Percentiles rank a stretch among this genome's conserved stretches.
Conservation (phyloP, 768 basidiomycete species). For the Lentinus tigrinus region DNA sequence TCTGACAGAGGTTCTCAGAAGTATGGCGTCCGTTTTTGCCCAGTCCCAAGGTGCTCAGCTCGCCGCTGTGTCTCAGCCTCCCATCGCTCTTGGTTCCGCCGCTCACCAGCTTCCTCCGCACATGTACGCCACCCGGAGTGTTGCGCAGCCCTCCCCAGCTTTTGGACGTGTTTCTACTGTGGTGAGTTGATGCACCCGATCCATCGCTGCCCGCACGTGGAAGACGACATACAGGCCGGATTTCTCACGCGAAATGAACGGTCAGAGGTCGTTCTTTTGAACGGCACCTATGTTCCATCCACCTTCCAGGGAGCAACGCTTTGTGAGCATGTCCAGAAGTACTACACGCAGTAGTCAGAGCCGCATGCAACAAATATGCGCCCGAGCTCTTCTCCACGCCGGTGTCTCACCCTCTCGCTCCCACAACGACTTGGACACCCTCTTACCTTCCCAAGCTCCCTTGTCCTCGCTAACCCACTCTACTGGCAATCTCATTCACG, state of each 20-base stretch:
- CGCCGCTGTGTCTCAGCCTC: not conserved
- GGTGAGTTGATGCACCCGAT: slow-evolving; percentile 26
- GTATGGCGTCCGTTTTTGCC: not conserved
- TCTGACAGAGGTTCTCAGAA: not conserved
- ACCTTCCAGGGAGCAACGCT: slow-evolving; percentile 3
- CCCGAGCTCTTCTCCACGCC: slow-evolving; percentile 1
- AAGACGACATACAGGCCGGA: slow-evolving; percentile 6
- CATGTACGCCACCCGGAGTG: not conserved
- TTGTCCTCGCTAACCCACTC: not conserved
- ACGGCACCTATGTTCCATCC: slow-evolving; percentile 25
- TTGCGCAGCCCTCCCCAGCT: not conserved
- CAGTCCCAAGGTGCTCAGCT: not conserved
- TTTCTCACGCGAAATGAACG: slow-evolving; percentile 24
- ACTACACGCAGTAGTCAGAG: not conserved
- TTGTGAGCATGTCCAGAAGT: slow-evolving; percentile 3
- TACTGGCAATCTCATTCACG: not conserved
- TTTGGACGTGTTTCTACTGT: slow-evolving; percentile 19
- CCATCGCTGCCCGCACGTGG: slow-evolving; percentile 22
- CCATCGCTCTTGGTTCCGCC: not conserved
- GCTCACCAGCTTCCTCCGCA: not conserved
- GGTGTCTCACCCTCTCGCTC: not conserved
- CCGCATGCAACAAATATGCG: not conserved
- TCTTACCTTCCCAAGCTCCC: not conserved
- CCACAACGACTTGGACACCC: not conserved
- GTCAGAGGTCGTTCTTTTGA: slow-evolving; percentile 24